Conservation (phyloP, 2,329 filamentous ascomycete species). For the Talaromyces sp. region DNA sequence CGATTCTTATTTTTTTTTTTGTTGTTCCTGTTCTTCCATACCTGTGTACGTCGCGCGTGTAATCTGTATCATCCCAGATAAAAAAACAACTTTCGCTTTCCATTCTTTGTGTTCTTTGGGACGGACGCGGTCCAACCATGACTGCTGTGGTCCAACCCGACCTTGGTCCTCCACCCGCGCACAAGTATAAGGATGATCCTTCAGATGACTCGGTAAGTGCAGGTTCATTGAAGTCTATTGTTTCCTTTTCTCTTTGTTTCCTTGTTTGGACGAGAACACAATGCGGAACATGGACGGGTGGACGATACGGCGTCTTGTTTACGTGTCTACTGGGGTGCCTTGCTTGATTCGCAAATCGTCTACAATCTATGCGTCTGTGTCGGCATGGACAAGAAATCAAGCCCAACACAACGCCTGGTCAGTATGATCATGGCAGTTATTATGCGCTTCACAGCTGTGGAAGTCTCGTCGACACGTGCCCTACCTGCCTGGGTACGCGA, state of each 20-base stretch:
- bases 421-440: neutral
- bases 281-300: neutral
- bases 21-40: neutral
- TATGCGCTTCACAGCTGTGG: neutral
- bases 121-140: slow-evolving; percentile 34
- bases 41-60: neutral
- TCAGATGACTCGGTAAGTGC: slow-evolving; percentile 48
- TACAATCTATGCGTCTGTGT: neutral
- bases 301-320: neutral
- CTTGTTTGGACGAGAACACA: slow-evolving; percentile 19
- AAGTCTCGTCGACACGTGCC: neutral
- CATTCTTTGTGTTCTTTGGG: slow-evolving; percentile 18
- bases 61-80: slow-evolving; percentile 3
- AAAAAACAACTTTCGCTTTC: neutral
- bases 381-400: neutral
- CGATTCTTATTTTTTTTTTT: neutral
- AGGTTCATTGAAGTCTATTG: slow-evolving; percentile 21
- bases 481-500: neutral
- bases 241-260: slow-evolving; percentile 20
- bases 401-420: neutral
- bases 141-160: slow-evolving; percentile 45
- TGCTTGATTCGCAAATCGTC: neutral
- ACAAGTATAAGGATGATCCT: slow-evolving; percentile 50
- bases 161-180: slow-evolving; percentile 33
- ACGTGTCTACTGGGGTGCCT: neutral